Percentiles rank a stretch among this genome's conserved stretches.
phyloP scores from a whole-genome alignment of 176 grass and related monocot genomes.

The Rhynchospora breviuscula region DNA sequence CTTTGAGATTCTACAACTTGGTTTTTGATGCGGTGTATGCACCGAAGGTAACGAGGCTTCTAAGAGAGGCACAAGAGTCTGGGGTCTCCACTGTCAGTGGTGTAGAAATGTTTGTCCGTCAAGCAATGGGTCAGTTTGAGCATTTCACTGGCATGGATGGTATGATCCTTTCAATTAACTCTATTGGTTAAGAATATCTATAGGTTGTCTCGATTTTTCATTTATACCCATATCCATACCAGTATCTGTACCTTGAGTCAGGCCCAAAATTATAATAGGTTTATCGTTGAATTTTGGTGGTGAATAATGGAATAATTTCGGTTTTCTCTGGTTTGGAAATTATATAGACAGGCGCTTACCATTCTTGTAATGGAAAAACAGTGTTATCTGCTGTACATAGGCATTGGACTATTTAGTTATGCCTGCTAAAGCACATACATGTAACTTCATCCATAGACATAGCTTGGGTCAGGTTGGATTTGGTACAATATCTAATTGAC shows the following conservation, averaged over 20 bases:
- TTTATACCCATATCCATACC: background rate
- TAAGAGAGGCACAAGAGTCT: constrained; percentile 76
- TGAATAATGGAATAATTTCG: background rate
- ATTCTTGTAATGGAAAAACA: background rate
- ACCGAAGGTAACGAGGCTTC: constrained; percentile 80
- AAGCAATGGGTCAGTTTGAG: constrained; percentile 89
- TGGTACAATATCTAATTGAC: background rate
- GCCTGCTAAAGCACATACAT: background rate
- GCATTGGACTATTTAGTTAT: background rate
- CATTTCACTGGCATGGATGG: constrained; percentile 71
- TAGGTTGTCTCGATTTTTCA: background rate
- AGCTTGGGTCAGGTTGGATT: background rate
- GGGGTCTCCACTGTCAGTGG: constrained; percentile 79
- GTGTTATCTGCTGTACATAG: background rate
- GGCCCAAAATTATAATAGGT: background rate
- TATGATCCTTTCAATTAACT: constrained; percentile 32
- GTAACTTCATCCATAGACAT: background rate
- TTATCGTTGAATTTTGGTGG: background rate
- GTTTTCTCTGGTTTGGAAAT: background rate
- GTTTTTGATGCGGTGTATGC: constrained; percentile 95
- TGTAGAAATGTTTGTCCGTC: constrained; percentile 93
- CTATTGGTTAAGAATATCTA: background rate
- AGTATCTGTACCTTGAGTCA: background rate
- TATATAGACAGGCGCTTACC: background rate
- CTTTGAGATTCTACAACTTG: constrained; percentile 61